Percentiles rank a stretch among this genome's conserved stretches.
These are phyloP conservation scores for Saccharomyces mikatae DNA, from an alignment of 805 yeast species.

Conservation along the genomic window DNA sequence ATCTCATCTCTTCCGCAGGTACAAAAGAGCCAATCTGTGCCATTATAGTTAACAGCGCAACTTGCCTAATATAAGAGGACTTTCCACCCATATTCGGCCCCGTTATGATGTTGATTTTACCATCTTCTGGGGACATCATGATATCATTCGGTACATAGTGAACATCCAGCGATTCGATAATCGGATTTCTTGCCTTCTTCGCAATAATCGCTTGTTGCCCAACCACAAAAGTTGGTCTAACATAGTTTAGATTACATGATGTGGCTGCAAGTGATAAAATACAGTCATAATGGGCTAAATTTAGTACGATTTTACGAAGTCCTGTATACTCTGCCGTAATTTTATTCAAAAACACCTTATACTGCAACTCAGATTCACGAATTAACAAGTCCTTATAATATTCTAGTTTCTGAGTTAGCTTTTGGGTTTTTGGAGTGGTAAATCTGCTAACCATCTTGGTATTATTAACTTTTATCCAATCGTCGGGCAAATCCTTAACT, in stretches of 20 bases:
- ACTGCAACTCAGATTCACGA: slow-evolving; percentile 22
- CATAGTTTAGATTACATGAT: slow-evolving; percentile 40
- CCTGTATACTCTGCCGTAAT: slow-evolving; percentile 34
- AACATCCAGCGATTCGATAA: slow-evolving; percentile 44
- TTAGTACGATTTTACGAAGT: slow-evolving; percentile 37
- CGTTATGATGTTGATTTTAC: slow-evolving; percentile 54
- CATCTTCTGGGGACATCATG: slow-evolving; percentile 36
- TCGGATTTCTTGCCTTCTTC: slow-evolving; percentile 56
- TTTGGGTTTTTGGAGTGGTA: slow-evolving; percentile 51
- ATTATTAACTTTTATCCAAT: slow-evolving; percentile 72
- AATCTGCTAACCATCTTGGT: slow-evolving; percentile 64
- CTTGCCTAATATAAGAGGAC: slow-evolving; percentile 47
- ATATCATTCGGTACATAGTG: slow-evolving; percentile 63
- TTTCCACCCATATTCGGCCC: slow-evolving; percentile 63
- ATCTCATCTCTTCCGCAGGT: slow-evolving; percentile 41
- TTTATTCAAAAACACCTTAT: slow-evolving; percentile 28
- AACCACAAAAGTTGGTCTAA: slow-evolving; percentile 44
- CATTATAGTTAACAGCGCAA: slow-evolving; percentile 42
- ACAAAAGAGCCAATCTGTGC: slow-evolving; percentile 52
- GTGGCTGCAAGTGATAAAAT: slow-evolving; percentile 58
- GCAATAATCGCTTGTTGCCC: slow-evolving; percentile 41
- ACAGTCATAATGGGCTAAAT: slow-evolving; percentile 56
- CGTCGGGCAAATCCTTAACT: slow-evolving; percentile 51
- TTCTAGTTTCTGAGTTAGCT: slow-evolving; percentile 46
- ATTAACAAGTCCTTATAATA: slow-evolving; percentile 48